Percentiles rank a stretch among this genome's conserved stretches.
Evolutionary conservation across 257 asterid species (phyloP).

Genomic region (Solanum acaule): DNA sequence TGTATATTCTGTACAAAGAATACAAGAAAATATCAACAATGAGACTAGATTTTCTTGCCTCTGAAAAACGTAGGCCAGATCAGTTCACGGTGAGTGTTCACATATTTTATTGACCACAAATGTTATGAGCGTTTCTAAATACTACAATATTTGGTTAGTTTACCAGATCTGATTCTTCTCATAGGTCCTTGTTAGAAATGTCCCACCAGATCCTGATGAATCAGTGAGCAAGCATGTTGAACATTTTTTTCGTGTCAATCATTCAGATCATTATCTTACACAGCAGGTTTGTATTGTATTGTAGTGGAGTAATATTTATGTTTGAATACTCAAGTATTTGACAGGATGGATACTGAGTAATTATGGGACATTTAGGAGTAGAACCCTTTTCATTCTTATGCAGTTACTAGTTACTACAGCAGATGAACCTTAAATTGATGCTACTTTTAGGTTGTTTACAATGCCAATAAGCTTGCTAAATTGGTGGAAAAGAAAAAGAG

Average conservation of each 20-base stretch:
- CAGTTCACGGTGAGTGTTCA: conserved; percentile 9
- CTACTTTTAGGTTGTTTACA: conserved; percentile 42
- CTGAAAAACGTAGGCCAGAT: conserved; percentile 14
- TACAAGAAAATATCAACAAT: conserved; percentile 1
- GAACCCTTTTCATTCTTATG: neutral
- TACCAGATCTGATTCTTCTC: neutral
- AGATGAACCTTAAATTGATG: neutral
- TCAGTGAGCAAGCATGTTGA: conserved; percentile 81
- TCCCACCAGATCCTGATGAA: conserved; percentile 90
- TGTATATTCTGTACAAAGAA: neutral
- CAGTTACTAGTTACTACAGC: neutral
- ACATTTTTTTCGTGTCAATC: conserved; percentile 90
- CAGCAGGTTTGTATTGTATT: conserved; percentile 42
- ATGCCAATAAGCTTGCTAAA: conserved; percentile 53
- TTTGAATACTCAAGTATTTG: neutral
- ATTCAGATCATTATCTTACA: conserved; percentile 63
- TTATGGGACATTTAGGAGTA: neutral
- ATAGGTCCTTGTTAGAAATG: conserved; percentile 89
- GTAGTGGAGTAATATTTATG: neutral
- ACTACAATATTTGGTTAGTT: too few relatives aligned
- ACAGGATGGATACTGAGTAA: neutral
- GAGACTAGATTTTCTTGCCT: conserved; percentile 12
- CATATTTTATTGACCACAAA: neutral
- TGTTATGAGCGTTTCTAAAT: neutral
- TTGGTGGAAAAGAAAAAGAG: conserved; percentile 60